Evolutionary conservation across 345 rosid species (phyloP), one percentile per base, ranked within the genome.

Genomic region (Dimocarpus longan): DNA sequence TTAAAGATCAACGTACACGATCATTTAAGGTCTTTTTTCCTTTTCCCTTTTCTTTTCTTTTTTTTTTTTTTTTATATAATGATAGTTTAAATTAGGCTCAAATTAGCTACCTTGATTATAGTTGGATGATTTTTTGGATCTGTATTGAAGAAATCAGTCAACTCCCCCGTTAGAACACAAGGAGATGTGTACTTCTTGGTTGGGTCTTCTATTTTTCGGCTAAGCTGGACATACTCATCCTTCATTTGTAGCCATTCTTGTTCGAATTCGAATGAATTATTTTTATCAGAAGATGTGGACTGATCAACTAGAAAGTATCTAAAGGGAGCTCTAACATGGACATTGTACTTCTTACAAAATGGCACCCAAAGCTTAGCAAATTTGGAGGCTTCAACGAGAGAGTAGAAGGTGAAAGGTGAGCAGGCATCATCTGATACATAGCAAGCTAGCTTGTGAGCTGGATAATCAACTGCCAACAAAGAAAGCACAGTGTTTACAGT

Each of bases 301-400:
- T 73, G 63, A 46, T 46, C 66, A 0, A 21, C 76, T 24, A 73
- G 21, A 63, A 94, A 91, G 80, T 88, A 94, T 62, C 90, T 88
- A 43, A 89, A 91, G 10, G 94, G 95, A 71, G 97, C 91, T 85
- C 95, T 80, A 28, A 86, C 79, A 75, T 60, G 84, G 71, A 91
- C 68, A 1, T 68, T 83, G 44, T 92, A 80, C 83, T 86, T 88
- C 71, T 84, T 80, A 80, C 94, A 89, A 80, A 93, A 92, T 0
- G 91, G 95, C 44, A 91, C 91, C 97, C 97, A 91, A 39, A 81
- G 81, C 86, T 82, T 83, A 2, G 94, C 93, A 22, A 91, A 94
- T 50, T 82, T 90, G 0, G 83, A 87, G 10, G 94, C 89, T 80
- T 92, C 90, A 62, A 86, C 68, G 10, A 92, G 85, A 71, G 97